Evolutionary conservation across 345 rosid species (phyloP), one percentile per base, ranked within the genome.

Genomic region (Bretschneidera sinensis): DNA sequence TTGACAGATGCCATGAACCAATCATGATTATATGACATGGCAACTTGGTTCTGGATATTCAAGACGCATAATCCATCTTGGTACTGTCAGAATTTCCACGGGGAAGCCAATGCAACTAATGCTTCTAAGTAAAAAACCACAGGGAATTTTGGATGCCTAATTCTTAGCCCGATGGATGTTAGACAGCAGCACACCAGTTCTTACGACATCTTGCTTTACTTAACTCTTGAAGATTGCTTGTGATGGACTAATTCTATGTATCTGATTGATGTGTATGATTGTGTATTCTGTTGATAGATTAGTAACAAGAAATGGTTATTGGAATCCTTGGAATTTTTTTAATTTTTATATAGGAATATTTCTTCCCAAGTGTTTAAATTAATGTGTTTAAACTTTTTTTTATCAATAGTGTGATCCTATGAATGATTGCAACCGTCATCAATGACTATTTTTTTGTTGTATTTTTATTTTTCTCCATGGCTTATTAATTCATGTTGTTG

Each of bases 221-320:
- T 57, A 55, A 51, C 53, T 58, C 19, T 33, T 17, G 45, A 9
- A 51, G 69, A 54, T 71, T 33, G 54, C 56, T 65, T 71, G 51
- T 60, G 15, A 39, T 55, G 63, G 39, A 62, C 59, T 51, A 57
- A 62, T 64, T 19, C 62, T 24, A 9, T 62, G 68, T 48, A 71
- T 63, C 54, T 61, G 64, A 64, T 54, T 39, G 48, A 68, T 54
- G 61, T 67, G 61, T 64, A 75, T 72, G 61, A 60, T 69, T 63
- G 68, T 66, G 74, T 58, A 70, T 64, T 66, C 57, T 53, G 19
- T 48, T 21, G 58, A 55, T 61, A 65, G 67, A 45, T 61, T 48
- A 54, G 62, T 54, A 61, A 43, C 17, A 49, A 53, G 49, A 63
- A 56, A 55, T 25, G 52, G 17, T 18, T 49, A 16, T 53, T 24